These are phyloP conservation scores for Phytophthora ohioensis DNA, from an alignment of 352 stramenopile species.

Conservation along the genomic window DNA sequence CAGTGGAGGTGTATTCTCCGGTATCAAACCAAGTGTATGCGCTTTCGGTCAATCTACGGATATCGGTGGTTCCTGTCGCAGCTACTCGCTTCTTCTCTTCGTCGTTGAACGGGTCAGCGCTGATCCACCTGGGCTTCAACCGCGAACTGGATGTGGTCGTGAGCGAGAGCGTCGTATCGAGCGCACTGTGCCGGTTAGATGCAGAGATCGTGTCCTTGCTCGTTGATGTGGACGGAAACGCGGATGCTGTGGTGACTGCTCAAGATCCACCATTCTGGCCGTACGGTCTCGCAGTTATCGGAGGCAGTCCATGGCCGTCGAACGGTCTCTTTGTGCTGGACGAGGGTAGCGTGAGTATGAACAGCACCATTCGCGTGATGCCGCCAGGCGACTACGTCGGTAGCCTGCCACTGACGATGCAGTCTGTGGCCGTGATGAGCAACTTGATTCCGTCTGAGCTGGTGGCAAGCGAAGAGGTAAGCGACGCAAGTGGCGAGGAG, in stretches of 20 bases:
- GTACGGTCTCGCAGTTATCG: neutral
- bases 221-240: constrained; percentile 1
- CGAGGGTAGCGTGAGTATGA: constrained; percentile 14
- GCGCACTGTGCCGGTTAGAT: neutral
- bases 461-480: constrained; percentile 3
- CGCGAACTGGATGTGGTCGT: constrained; percentile 22
- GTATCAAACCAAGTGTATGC: constrained; percentile 4
- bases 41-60: constrained; percentile 15
- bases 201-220: constrained; percentile 13
- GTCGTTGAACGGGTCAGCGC: constrained; percentile 9
- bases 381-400: constrained; percentile 29
- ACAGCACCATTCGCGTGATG: constrained; percentile 15
- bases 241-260: neutral
- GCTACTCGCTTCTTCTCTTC: constrained; percentile 19
- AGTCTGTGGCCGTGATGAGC: constrained; percentile 20
- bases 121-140: constrained; percentile 32
- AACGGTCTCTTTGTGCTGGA: constrained; percentile 20
- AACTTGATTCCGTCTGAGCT: constrained; percentile 28
- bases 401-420: constrained; percentile 20
- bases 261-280: constrained; percentile 18
- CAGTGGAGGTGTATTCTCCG: constrained; percentile 10
- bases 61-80: constrained; percentile 27
- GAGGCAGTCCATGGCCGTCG: neutral
- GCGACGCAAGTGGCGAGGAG: constrained; percentile 3
- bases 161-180: constrained; percentile 6